Base-by-base conservation (phyloP, 495 filamentous ascomycete species). In the Aspergillus bertholletiae region DNA sequence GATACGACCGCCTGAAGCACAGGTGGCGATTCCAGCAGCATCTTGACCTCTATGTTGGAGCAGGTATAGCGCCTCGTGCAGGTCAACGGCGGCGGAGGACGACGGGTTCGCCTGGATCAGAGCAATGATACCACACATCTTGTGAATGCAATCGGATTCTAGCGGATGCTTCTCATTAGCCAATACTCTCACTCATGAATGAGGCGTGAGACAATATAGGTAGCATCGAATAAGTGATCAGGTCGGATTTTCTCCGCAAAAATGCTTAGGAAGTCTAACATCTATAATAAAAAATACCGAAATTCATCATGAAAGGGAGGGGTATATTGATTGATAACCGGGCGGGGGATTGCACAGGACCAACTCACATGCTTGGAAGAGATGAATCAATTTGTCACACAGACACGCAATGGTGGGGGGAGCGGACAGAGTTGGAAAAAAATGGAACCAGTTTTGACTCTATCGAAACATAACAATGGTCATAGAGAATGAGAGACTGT, bases 1-100 rank as follows among this genome's bases (percentile, higher is more conserved):
- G 53, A 96, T 88, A 12, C 88, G 81, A 56, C 93, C 91, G 13
- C 89, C 88, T 0, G 80, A 68, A 5, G 82, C 86, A 63, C 89
- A 96, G 21, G 86, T 92, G 27, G 77, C 73, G 41, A 96, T 92
- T 47, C 93, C 93, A 46, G 88, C 92, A 22, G 92, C 93, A 87
- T 96, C 92, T 67, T 96, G 90, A 50, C 92, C 90, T 62, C 92
- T 70, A 63, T 72, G 87, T 73, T 92, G 91, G 13, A 96, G 84
- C 58, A 92, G 86, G 70, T 94, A 96, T 12, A 96, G 80, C 11
- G 88, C 88, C 70, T 96, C 92, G 74, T 96, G 92, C 28, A 96
- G 79, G 63, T 95, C 89, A 54, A 86, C 80, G 21, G 88, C 89
- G 32, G 88, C 88, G 47, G 79, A 80, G 34, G 80, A 79, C 58